Percentiles rank a stretch among this genome's conserved stretches.
Evolutionary conservation across 306 rosid genomes (phyloP).

Genomic region (Lablab purpureus): DNA sequence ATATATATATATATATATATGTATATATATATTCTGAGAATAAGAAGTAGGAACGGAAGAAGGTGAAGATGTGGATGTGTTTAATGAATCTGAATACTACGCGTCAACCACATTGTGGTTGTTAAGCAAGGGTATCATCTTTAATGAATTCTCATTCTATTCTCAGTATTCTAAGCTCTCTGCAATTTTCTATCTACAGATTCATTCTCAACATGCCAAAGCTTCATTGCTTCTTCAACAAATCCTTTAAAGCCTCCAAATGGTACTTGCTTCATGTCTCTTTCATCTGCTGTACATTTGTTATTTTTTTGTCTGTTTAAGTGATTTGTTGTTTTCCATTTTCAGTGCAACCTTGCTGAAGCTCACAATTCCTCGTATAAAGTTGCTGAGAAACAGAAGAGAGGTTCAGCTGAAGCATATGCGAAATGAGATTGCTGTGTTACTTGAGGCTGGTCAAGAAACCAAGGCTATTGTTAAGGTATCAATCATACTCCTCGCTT

Average conservation of each 20-base stretch:
- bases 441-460: constrained; percentile 97
- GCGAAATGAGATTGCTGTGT: constrained; percentile 91
- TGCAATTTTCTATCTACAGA: not conserved
- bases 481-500: not conserved
- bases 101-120: not conserved
- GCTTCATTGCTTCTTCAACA: constrained; percentile 84
- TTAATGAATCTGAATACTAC: constrained; percentile 9
- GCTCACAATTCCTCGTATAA: constrained; percentile 89
- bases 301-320: not conserved
- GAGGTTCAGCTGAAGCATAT: constrained; percentile 86
- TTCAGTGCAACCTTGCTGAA: constrained; percentile 88
- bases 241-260: constrained; percentile 84
- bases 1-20: no score
- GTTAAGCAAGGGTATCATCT: not conserved
- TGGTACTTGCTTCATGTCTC: constrained; percentile 59
- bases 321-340: constrained; percentile 29
- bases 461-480: constrained; percentile 95
- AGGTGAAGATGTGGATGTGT: constrained; percentile 8
- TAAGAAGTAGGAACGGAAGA: constrained; percentile 18
- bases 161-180: constrained; percentile 1
- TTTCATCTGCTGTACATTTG: not conserved
- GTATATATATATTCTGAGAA: not conserved
- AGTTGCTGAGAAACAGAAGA: constrained; percentile 85
- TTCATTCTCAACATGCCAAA: constrained; percentile 64
- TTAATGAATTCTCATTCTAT: not conserved